Percentiles rank a stretch among this genome's conserved stretches.
These are phyloP conservation scores for Raphidocelis subcapitata DNA, from an alignment of 139 green algal genomes.

Conservation along the genomic window DNA sequence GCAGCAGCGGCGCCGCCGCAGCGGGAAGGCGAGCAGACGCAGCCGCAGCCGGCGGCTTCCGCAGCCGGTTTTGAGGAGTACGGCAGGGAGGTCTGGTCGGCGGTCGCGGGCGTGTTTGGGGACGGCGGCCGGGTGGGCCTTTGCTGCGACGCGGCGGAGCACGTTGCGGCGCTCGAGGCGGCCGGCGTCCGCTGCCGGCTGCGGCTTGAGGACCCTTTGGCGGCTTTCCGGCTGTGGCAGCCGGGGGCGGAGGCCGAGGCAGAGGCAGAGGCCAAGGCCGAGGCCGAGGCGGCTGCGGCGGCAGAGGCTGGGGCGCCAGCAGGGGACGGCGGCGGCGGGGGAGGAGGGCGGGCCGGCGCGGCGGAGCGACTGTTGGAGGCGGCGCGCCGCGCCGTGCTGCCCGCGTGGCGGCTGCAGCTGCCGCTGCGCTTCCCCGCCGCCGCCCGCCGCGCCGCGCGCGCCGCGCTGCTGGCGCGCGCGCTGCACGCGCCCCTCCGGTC, in stretches of 20 bases:
- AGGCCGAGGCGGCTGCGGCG: background rate
- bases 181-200: constrained; percentile 2
- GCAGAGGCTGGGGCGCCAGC: background rate
- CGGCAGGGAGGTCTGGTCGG: background rate
- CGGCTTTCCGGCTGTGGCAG: constrained; percentile 17
- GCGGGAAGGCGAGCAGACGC: no score
- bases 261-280: background rate
- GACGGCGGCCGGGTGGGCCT: background rate
- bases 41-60: background rate
- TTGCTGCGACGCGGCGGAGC: constrained; percentile 2
- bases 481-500: constrained; percentile 14
- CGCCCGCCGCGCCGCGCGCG: background rate
- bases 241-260: background rate
- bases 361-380: background rate
- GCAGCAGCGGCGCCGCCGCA: background rate
- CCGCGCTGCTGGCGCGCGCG: constrained; percentile 4
- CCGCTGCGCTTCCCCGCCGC: background rate
- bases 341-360: no score
- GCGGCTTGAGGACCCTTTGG: constrained; percentile 15
- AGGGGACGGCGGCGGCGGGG: background rate
- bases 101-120: constrained; percentile 4
- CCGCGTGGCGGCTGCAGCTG: background rate
- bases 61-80: background rate
- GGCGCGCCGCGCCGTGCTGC: background rate
- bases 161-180: constrained; percentile 6